Conservation (phyloP, 2,329 filamentous ascomycete genomes). For the Sporothrix curviconia region DNA sequence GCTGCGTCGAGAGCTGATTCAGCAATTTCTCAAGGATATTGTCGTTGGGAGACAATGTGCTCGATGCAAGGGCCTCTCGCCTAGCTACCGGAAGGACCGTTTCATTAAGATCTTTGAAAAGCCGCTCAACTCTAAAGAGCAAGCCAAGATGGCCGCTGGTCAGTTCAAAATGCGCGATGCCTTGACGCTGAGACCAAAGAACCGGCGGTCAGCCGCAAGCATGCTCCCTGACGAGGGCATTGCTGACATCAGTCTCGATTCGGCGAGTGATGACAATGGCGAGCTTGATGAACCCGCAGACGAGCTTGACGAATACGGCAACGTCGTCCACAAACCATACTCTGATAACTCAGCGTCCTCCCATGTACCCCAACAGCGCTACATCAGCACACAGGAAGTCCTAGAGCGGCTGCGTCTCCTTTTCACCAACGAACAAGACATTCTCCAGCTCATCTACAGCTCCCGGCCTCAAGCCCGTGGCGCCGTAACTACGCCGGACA, state of each 20-base stretch:
- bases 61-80: conserved; percentile 63
- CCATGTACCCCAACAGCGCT: conserved; percentile 52
- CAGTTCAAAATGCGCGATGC: conserved; percentile 64
- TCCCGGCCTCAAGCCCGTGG: conserved; percentile 57
- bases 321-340: conserved; percentile 45
- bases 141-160: conserved; percentile 66
- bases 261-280: conserved; percentile 38
- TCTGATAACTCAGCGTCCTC: conserved; percentile 24
- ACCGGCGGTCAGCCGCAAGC: conserved; percentile 28
- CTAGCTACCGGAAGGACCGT: conserved; percentile 79
- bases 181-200: conserved; percentile 46
- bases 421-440: conserved; percentile 80
- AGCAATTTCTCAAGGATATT: conserved; percentile 73
- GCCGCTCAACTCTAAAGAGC: conserved; percentile 65
- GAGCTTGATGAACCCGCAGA: conserved; percentile 21
- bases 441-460: conserved; percentile 79
- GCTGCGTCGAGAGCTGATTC: conserved; percentile 67
- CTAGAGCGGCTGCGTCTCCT: conserved; percentile 69
- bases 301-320: conserved; percentile 47
- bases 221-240: conserved; percentile 60
- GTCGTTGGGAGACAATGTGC: conserved; percentile 63
- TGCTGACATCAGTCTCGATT: conserved; percentile 52
- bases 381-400: conserved; percentile 77
- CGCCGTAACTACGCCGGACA: conserved; percentile 62
- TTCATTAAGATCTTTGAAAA: conserved; percentile 93